Evolutionary conservation across 1,284 basidiomycete genomes (phyloP).

Genomic region (Dichomitus squalens): DNA sequence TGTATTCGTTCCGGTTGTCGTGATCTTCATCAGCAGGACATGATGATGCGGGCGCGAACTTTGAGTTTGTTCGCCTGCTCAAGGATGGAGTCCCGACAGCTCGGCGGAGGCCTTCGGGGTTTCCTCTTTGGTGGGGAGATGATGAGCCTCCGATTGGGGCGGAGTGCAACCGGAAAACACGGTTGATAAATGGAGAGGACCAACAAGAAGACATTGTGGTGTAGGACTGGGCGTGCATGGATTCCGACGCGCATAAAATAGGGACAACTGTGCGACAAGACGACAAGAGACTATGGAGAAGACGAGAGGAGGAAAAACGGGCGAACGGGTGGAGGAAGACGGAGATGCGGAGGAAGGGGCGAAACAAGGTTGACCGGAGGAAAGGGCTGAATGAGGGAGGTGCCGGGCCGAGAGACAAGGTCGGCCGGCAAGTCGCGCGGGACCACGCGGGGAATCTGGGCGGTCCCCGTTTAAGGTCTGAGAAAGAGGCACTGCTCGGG

Average conservation of each 20-base stretch:
- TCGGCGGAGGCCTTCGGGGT: neutral
- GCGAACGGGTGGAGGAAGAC: neutral
- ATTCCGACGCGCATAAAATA: no score
- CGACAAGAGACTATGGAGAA: no score
- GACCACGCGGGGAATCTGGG: slow-evolving; percentile 16
- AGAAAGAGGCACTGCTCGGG: slow-evolving; percentile 19
- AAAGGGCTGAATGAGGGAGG: neutral
- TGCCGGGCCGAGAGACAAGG: slow-evolving; percentile 3
- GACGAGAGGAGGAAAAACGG: neutral
- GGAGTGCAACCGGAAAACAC: neutral
- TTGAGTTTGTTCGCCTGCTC: slow-evolving; percentile 11
- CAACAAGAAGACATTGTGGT: neutral
- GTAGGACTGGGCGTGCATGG: no score
- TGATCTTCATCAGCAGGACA: slow-evolving; percentile 22
- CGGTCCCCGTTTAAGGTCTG: no score
- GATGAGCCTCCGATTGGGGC: neutral
- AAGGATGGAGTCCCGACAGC: neutral
- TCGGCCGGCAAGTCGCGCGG: slow-evolving; percentile 12
- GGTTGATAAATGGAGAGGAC: neutral
- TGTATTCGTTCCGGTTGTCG: slow-evolving; percentile 11
- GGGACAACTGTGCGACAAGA: no score
- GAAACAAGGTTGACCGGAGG: slow-evolving; percentile 7
- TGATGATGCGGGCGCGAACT: slow-evolving; percentile 20
- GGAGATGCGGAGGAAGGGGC: neutral
- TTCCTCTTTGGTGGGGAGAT: neutral